A percentile compares a stretch with the other conserved stretches of the same genome.
Evolutionary conservation across 108 stramenopile genomes (phyloP).

Genomic region (Skeletonema menzelii): DNA sequence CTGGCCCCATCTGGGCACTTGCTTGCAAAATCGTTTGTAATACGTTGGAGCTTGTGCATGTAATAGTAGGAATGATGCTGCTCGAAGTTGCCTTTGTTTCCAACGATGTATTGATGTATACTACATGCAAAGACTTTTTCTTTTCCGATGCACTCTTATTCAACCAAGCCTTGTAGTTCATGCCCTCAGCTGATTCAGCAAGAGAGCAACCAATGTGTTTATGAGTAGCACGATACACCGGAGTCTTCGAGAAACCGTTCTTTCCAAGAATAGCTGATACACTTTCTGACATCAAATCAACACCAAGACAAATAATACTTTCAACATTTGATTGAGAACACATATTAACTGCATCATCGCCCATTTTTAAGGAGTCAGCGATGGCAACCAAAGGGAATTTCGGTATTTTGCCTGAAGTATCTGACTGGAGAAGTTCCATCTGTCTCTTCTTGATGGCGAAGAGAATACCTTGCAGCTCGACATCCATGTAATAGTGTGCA

Average conservation of each 20-base stretch:
- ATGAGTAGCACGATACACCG: constrained; percentile 83
- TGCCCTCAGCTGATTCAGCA: constrained; percentile 89
- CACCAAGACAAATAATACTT: constrained; percentile 86
- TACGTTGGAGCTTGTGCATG: constrained; percentile 93
- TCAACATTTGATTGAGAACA: constrained; percentile 48
- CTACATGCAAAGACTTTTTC: constrained; percentile 74
- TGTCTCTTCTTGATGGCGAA: constrained; percentile 58
- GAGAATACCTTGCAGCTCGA: constrained; percentile 92
- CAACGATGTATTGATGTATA: constrained; percentile 96
- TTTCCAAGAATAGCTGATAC: constrained; percentile 82
- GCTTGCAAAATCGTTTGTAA: constrained; percentile 91
- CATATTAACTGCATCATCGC: constrained; percentile 92
- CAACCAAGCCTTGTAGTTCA: constrained; percentile 86
- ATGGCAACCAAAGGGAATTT: constrained; percentile 70
- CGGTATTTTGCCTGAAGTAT: constrained; percentile 1
- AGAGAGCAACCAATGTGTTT: constrained; percentile 86
- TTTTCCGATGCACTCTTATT: constrained; percentile 30
- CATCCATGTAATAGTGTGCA: constrained; percentile 98
- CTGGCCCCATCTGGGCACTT: constrained; percentile 71
- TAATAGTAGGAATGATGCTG: constrained; percentile 90
- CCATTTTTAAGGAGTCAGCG: constrained; percentile 95
- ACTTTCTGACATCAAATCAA: constrained; percentile 95
- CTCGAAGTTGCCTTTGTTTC: constrained; percentile 88
- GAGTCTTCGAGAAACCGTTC: constrained; percentile 73
- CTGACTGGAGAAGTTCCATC: constrained; percentile 9